A percentile compares a stretch with the other conserved stretches of the same genome.
Evolutionary conservation across 169 alveolate species (phyloP).

Genomic region (Eimeria tenella): DNA sequence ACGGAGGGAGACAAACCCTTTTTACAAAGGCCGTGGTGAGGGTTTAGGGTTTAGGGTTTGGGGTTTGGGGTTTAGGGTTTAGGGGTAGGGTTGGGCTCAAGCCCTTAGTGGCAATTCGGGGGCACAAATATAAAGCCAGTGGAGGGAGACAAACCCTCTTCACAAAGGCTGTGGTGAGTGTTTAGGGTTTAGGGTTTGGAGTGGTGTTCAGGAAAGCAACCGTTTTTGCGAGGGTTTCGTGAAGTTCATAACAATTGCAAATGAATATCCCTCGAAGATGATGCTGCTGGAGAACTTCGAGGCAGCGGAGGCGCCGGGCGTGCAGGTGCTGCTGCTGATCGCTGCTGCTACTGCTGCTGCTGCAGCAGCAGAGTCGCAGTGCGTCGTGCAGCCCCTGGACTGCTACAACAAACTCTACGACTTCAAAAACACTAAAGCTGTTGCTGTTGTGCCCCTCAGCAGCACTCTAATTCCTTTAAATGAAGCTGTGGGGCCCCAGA

Average conservation of each 20-base stretch:
- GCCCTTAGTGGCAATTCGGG: constrained; percentile 67
- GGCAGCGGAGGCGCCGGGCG: constrained; percentile 44
- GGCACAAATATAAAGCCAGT: constrained; percentile 63
- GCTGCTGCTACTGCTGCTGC: constrained; percentile 19
- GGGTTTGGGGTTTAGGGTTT: constrained; percentile 41
- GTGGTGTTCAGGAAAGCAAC: too few relatives aligned
- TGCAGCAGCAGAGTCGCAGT: not conserved
- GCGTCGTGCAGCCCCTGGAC: not conserved
- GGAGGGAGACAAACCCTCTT: constrained; percentile 33
- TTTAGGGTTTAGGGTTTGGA: too few relatives aligned
- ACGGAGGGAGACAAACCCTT: constrained; percentile 38
- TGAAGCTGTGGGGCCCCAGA: not conserved
- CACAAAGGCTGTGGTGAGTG: constrained; percentile 23
- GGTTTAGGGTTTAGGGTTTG: not conserved
- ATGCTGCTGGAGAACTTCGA: constrained; percentile 72
- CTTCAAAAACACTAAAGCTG: constrained; percentile 65
- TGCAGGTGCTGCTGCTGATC: constrained; percentile 35
- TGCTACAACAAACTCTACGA: constrained; percentile 46
- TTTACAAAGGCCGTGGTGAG: constrained; percentile 44
- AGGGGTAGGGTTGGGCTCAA: constrained; percentile 46
- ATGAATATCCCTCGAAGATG: constrained; percentile 58
- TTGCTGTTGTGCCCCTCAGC: constrained; percentile 46
- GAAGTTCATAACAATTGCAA: constrained; percentile 4
- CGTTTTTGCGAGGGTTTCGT: constrained; percentile 40
- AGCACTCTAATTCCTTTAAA: constrained; percentile 39